Conservation (phyloP, 306 rosid species). For the Vigna mungo region DNA sequence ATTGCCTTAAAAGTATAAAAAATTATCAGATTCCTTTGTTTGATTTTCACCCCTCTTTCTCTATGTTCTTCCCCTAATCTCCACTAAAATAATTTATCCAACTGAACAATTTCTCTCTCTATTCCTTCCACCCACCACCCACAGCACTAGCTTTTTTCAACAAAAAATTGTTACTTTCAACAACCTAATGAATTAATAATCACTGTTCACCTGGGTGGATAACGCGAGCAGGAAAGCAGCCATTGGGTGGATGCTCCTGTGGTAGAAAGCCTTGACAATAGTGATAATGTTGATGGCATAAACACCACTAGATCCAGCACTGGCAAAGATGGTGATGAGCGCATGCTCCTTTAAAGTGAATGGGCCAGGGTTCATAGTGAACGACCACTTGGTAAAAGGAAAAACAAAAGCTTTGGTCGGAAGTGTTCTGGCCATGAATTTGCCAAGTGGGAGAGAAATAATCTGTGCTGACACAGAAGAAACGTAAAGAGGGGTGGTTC, state of each 20-base stretch:
- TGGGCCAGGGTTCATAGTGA: conserved; percentile 84
- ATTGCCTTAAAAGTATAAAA: no score
- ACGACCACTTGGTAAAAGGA: conserved; percentile 70
- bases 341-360: conserved; percentile 86
- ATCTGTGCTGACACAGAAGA: conserved; percentile 79
- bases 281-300: conserved; percentile 79
- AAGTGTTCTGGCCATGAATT: conserved; percentile 82
- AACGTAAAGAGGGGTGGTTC: conserved; percentile 60
- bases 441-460: conserved; percentile 73
- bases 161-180: background rate
- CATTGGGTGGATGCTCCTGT: conserved; percentile 56
- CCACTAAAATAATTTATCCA: background rate
- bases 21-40: background rate
- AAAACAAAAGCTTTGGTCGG: conserved; percentile 45
- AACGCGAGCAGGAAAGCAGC: conserved; percentile 73
- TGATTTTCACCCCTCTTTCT: background rate
- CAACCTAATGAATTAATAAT: background rate
- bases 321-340: conserved; percentile 81
- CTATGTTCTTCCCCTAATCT: background rate
- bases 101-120: background rate
- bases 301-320: conserved; percentile 68
- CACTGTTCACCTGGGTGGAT: conserved; percentile 73
- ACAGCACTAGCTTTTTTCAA: background rate
- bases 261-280: conserved; percentile 87
- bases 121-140: no score